A percentile compares a stretch with the other conserved stretches of the same genome.
Evolutionary conservation across 73 alveolate species (phyloP).

Genomic region (Blepharisma stoltei): DNA sequence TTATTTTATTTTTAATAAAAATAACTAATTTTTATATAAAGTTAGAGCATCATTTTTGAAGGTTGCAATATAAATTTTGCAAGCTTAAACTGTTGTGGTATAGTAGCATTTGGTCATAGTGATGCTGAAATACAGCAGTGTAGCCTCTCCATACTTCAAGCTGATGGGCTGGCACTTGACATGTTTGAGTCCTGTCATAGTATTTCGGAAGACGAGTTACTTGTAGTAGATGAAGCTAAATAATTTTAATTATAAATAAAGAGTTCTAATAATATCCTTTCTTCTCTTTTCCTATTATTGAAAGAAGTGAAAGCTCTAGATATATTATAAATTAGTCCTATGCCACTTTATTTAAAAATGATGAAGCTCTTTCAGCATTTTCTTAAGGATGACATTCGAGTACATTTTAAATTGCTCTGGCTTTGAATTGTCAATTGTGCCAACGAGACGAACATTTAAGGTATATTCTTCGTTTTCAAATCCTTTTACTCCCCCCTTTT

Average conservation of each 20-base stretch:
- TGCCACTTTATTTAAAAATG: too few relatives aligned
- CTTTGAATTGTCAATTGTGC: neutral
- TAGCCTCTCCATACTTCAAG: slow-evolving; percentile 29
- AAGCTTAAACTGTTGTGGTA: too few relatives aligned
- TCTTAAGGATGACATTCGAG: neutral
- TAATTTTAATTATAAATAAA: too few relatives aligned
- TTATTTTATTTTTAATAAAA: too few relatives aligned
- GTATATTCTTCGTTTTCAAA: neutral
- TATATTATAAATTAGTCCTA: too few relatives aligned
- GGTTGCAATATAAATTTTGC: too few relatives aligned
- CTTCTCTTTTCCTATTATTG: too few relatives aligned
- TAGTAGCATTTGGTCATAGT: neutral
- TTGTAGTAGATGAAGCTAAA: neutral
- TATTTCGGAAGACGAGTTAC: slow-evolving; percentile 3
- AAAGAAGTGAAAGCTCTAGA: too few relatives aligned
- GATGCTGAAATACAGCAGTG: slow-evolving; percentile 1
- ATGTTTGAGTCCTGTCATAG: neutral
- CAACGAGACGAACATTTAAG: neutral
- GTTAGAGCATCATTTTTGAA: too few relatives aligned
- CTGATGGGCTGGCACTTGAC: neutral
- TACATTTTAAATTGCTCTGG: neutral
- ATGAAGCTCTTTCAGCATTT: slow-evolving; percentile 14
- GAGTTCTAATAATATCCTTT: too few relatives aligned
- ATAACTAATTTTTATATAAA: too few relatives aligned
- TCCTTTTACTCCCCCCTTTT: too few relatives aligned